Evolutionary conservation across 345 rosid species (phyloP).

Genomic region (Draba incana): DNA sequence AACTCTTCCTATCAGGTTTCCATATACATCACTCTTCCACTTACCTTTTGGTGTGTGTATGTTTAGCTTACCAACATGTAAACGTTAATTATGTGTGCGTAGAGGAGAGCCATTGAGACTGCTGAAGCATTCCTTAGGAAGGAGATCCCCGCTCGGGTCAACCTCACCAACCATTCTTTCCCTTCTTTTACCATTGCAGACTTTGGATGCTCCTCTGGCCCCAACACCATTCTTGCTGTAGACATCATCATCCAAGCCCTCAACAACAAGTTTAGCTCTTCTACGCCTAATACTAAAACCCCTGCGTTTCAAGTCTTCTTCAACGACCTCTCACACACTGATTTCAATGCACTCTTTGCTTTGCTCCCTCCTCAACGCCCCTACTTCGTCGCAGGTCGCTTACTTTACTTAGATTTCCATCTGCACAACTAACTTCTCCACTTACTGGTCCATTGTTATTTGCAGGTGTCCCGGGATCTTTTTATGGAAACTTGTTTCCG

Average conservation of each 20-base stretch:
- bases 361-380: conserved; percentile 39
- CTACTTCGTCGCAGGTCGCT: conserved; percentile 34
- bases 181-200: conserved; percentile 35
- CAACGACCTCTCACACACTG: conserved; percentile 48
- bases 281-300: not conserved
- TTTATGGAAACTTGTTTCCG: conserved; percentile 46
- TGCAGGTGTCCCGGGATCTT: conserved; percentile 49
- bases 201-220: conserved; percentile 48
- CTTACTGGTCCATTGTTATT: not conserved
- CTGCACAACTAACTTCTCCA: not conserved
- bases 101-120: conserved; percentile 42
- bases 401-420: not conserved
- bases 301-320: conserved; percentile 53
- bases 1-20: conserved; percentile 39
- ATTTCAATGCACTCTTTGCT: conserved; percentile 56
- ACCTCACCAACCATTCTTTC: conserved; percentile 11
- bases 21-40: not conserved
- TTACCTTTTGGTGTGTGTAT: not conserved
- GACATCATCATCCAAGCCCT: conserved; percentile 45
- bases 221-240: conserved; percentile 50
- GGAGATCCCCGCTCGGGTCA: conserved; percentile 23
- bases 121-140: conserved; percentile 36
- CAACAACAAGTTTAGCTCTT: conserved; percentile 16
- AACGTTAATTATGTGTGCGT: not conserved
- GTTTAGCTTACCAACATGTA: not conserved